A percentile compares a stretch with the other conserved stretches of the same genome.
These are phyloP conservation scores for Bidens hawaiensis DNA, from an alignment of 140 eudicot genomes.

Conservation along the genomic window DNA sequence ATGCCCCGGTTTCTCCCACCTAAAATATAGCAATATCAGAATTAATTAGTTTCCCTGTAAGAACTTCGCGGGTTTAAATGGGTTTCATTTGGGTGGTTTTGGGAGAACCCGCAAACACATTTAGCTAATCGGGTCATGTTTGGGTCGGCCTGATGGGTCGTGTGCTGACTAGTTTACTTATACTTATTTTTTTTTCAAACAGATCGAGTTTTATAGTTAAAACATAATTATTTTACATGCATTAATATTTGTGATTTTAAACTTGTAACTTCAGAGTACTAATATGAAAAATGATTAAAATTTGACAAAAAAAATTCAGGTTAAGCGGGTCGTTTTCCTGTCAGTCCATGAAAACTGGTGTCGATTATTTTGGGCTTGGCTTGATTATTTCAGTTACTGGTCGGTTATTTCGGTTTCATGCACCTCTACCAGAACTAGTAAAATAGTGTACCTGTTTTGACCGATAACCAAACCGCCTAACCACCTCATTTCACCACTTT, in stretches of 20 bases:
- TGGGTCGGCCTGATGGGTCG: too few species aligned
- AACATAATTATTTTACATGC: too few species aligned
- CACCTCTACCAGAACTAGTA: not conserved
- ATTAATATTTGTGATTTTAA: too few species aligned
- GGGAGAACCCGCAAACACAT: too few species aligned
- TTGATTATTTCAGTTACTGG: too few species aligned
- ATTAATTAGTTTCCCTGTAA: not conserved
- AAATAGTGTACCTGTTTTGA: not conserved
- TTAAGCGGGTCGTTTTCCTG: not conserved
- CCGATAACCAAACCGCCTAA: not conserved
- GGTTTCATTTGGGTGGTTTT: too few species aligned
- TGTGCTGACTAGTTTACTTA: too few species aligned
- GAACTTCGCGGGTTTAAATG: too few species aligned
- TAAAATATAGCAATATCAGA: slow-evolving; percentile 9
- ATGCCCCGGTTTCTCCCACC: slow-evolving; percentile 99
- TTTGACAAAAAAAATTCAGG: not conserved
- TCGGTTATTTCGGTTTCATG: too few species aligned
- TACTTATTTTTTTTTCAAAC: too few species aligned
- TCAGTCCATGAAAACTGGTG: not conserved
- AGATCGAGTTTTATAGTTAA: not conserved
- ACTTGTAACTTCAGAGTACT: not conserved
- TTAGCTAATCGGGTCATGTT: too few species aligned
- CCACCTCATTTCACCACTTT: not conserved
- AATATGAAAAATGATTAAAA: not conserved
- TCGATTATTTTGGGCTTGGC: too few species aligned